A percentile compares a stretch with the other conserved stretches of the same genome.
Conservation (phyloP, 2,329 filamentous ascomycete species). For the Periglandula ipomoeae region DNA sequence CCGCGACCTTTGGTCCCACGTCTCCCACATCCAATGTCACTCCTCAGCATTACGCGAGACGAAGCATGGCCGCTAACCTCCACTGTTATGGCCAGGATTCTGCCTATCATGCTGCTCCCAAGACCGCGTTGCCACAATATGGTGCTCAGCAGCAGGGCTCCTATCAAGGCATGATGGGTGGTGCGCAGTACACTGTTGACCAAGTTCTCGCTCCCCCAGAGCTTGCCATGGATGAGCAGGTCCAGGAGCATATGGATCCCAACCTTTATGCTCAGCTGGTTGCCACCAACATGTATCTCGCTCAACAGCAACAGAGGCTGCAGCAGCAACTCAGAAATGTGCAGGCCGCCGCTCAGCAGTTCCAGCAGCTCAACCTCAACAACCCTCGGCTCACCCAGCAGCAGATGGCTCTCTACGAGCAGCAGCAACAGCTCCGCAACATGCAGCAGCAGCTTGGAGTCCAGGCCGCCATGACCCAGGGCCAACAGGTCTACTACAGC, state of each 20-base stretch:
- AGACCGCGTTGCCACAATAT: slow-evolving; percentile 48
- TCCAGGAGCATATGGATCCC: slow-evolving; percentile 71
- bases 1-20: slow-evolving; percentile 61
- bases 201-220: slow-evolving; percentile 80
- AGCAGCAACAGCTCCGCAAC: slow-evolving; percentile 31
- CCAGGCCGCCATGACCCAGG: slow-evolving; percentile 38
- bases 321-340: slow-evolving; percentile 86
- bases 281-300: slow-evolving; percentile 83
- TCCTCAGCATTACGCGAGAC: slow-evolving; percentile 34
- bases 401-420: slow-evolving; percentile 37
- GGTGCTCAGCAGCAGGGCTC: slow-evolving; percentile 24
- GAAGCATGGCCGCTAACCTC: slow-evolving; percentile 33
- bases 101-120: slow-evolving; percentile 38
- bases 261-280: slow-evolving; percentile 80
- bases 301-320: slow-evolving; percentile 88
- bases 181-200: slow-evolving; percentile 64
- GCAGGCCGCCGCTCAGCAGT: slow-evolving; percentile 74
- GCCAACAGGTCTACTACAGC: slow-evolving; percentile 78
- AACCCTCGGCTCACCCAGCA: slow-evolving; percentile 36
- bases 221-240: slow-evolving; percentile 62
- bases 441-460: slow-evolving; percentile 31
- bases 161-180: slow-evolving; percentile 22
- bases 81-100: slow-evolving; percentile 35
- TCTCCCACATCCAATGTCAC: slow-evolving; percentile 39
- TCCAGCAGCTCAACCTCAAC: slow-evolving; percentile 66